Conservation (phyloP, 106 monocot species). For the Allium fistulosum region DNA sequence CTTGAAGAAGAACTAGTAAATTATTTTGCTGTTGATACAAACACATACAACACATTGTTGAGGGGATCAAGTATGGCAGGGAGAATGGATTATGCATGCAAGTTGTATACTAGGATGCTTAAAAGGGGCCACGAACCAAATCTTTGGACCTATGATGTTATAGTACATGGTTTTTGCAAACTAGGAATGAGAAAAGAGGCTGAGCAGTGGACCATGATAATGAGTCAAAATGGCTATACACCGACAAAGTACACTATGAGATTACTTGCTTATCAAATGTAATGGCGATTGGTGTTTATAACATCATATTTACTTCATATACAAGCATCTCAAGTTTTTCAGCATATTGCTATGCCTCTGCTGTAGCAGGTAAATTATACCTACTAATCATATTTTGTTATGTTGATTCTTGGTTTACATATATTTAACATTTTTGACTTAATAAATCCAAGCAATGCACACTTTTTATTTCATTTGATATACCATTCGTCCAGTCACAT, state of each 20-base stretch:
- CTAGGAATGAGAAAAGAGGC: conserved; percentile 50
- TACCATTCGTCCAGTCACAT: too few relatives aligned
- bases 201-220: conserved; percentile 61
- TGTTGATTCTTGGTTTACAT: too few relatives aligned
- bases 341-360: not conserved
- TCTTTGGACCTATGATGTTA: conserved; percentile 68
- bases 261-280: conserved; percentile 17
- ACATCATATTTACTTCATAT: conserved; percentile 3
- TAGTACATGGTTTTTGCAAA: conserved; percentile 77
- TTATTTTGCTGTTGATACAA: conserved; percentile 67
- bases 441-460: too few relatives aligned
- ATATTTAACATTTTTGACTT: too few relatives aligned
- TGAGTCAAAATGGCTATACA: conserved; percentile 50
- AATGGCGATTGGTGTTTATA: not conserved
- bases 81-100: conserved; percentile 71
- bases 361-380: conserved; percentile 5
- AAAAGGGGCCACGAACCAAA: conserved; percentile 68
- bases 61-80: conserved; percentile 38
- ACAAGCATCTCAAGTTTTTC: not conserved
- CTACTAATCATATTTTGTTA: too few relatives aligned
- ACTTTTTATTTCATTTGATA: too few relatives aligned
- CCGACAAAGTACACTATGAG: conserved; percentile 63
- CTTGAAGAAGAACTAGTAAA: conserved; percentile 53
- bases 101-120: conserved; percentile 47
- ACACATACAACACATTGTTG: conserved; percentile 74